Evolutionary conservation across 2,329 filamentous ascomycete genomes (phyloP), one percentile per base, ranked within the genome.

Genomic region (Aspergillus intermedius): DNA sequence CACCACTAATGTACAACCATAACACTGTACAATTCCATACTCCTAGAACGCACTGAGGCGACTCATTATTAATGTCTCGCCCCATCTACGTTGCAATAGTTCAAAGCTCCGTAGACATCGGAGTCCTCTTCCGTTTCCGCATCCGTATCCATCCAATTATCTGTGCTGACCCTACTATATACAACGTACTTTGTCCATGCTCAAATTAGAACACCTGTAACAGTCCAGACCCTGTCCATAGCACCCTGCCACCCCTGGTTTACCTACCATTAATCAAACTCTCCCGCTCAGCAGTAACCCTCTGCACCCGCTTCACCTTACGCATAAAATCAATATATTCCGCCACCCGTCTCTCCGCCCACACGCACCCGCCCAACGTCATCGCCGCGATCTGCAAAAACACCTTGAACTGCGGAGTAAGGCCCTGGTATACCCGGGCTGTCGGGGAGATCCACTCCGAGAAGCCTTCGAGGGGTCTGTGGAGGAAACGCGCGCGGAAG

Each of bases 391-490:
- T 67, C 51, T 77, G 74, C 32, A 77, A 55, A 53, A 74, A 76
- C 23, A 74, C 68, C 52, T 76, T 76, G 60, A 75, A 77, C 51
- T 76, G 74, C 41, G 71, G 64, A 12, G 74, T 77, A 49, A 77
- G 56, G 5, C 70, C 68, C 21, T 73, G 72, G 57, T 76, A 77
- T 35, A 76, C 53, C 23, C 63, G 70, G 37, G 67, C 67, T 5
- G 59, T 56, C 13, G 65, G 70, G 15, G 68, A 73, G 46, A 77
- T 65, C 58, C 74, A 74, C 21, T 68, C 64, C 0, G 74, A 77
- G 57, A 79, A 74, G 0, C 70, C 73, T 47, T 76, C 74, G 5
- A 78, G 56, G 2, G 72, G 70, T 23, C 64, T 60, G 55, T 72
- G 65, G 53, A 69, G 61, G 5, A 68, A 51, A 23, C 57, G 60